Base-by-base conservation (phyloP, 805 yeast species). In the Suhomyces xylopsoci region DNA sequence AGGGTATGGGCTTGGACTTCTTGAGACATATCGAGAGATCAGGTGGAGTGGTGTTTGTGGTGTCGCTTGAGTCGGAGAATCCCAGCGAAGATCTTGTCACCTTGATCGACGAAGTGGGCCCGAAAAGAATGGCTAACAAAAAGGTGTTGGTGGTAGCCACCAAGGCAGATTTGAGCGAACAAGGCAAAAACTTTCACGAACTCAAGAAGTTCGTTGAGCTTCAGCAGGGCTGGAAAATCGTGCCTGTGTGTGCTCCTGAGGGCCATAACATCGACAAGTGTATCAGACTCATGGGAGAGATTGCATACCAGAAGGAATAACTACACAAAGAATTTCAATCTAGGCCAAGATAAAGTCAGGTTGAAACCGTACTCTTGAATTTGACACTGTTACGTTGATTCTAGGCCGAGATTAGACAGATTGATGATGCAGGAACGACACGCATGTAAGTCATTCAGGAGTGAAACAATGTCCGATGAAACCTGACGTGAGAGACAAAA, bases 1-100 rank as follows among this genome's bases (percentile, higher is more conserved):
- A 81, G 65, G 99, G 99, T 1, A 85, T 94, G 88, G 99, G 99
- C 0, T 76, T 90, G 47, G 97, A 91, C 56, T 94, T 94, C 67
- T 71, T 94, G 57, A 79, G 97, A 51, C 99, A 94, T 66, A 83
- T 94, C 46, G 98, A 94, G 68, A 79, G 99, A 57, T 88, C 97
- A 4, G 87, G 87, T 14, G 97, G 97, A 0, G 70, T 94, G 51
- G 96, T 88, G 3, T 90, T 93, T 71, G 97, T 94, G 5, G 72
- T 93, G 2, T 87, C 90, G 6, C 73, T 94, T 19, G 97, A 89
- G 24, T 75, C 81, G 7, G 65, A 68, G 14, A 76, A 86, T 51
- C 97, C 97, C 1, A 73, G 83, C 1, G 71, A 66, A 0, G 97
- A 91, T 59, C 69, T 94, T 43, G 60, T 82, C 14, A 67, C 82